phyloP scores from a whole-genome alignment of 1,284 basidiomycete species.

The Kwoniella shivajii region DNA sequence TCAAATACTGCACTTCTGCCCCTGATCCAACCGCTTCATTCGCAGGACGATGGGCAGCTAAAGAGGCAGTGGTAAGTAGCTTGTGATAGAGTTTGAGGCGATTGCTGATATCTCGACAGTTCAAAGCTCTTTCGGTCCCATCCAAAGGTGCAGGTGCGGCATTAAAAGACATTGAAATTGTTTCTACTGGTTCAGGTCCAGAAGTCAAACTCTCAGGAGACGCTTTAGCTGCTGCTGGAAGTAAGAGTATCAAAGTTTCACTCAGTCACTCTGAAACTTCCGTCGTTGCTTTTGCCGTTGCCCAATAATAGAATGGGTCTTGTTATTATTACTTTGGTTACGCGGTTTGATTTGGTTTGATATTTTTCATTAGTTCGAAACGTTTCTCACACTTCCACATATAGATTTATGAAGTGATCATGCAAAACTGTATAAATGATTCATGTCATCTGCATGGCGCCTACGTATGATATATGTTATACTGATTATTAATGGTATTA shows the following conservation, averaged over 20 bases:
- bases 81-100: neutral
- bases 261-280: constrained; percentile 70
- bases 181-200: constrained; percentile 61
- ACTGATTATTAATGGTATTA: no score
- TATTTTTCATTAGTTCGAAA: neutral
- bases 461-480: no score
- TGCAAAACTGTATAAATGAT: constrained; percentile 4
- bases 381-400: neutral
- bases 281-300: constrained; percentile 54
- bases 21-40: constrained; percentile 87
- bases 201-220: constrained; percentile 75
- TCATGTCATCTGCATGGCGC: neutral
- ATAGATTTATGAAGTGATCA: neutral
- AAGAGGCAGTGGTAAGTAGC: constrained; percentile 73
- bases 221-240: constrained; percentile 70
- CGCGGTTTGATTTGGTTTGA: no score
- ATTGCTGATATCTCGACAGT: constrained; percentile 46
- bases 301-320: constrained; percentile 31
- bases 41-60: constrained; percentile 94
- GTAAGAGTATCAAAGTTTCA: constrained; percentile 78
- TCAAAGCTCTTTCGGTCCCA: constrained; percentile 91
- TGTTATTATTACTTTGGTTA: neutral
- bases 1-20: constrained; percentile 82
- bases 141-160: constrained; percentile 89
- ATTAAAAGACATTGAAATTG: constrained; percentile 96